Evolutionary conservation across 306 rosid genomes (phyloP).

Genomic region (Hippophae gyantsensis): DNA sequence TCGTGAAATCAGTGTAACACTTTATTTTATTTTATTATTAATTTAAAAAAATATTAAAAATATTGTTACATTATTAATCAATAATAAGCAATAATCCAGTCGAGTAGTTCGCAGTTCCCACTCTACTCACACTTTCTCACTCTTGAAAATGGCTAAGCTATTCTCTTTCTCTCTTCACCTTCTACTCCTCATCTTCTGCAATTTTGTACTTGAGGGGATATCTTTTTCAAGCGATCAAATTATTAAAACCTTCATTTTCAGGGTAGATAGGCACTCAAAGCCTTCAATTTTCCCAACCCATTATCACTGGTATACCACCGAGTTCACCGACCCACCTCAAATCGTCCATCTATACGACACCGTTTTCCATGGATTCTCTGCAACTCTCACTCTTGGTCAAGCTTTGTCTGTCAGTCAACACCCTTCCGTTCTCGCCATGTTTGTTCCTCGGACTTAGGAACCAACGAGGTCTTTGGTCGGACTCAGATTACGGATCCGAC

Average conservation of each 20-base stretch:
- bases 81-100: too few relatives aligned
- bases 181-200: conserved; percentile 17
- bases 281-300: conserved; percentile 75
- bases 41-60: too few relatives aligned
- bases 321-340: conserved; percentile 42
- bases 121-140: conserved; percentile 14
- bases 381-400: conserved; percentile 36
- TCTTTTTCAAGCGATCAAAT: conserved; percentile 11
- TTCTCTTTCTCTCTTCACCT: not conserved
- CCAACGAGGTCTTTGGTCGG: conserved; percentile 90
- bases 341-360: conserved; percentile 68
- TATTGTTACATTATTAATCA: too few relatives aligned
- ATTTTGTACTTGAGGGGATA: conserved; percentile 3
- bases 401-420: conserved; percentile 29
- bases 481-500: conserved; percentile 85
- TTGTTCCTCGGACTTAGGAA: conserved; percentile 73
- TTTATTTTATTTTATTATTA: too few relatives aligned
- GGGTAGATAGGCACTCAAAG: conserved; percentile 46
- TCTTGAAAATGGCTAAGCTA: conserved; percentile 13
- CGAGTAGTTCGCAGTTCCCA: not conserved
- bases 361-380: conserved; percentile 86
- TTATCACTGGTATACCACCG: conserved; percentile 69
- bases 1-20: too few relatives aligned
- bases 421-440: conserved; percentile 62
- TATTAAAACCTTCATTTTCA: conserved; percentile 56